Evolutionary conservation across 1,284 basidiomycete genomes (phyloP).

Genomic region (Melampsora americana): DNA sequence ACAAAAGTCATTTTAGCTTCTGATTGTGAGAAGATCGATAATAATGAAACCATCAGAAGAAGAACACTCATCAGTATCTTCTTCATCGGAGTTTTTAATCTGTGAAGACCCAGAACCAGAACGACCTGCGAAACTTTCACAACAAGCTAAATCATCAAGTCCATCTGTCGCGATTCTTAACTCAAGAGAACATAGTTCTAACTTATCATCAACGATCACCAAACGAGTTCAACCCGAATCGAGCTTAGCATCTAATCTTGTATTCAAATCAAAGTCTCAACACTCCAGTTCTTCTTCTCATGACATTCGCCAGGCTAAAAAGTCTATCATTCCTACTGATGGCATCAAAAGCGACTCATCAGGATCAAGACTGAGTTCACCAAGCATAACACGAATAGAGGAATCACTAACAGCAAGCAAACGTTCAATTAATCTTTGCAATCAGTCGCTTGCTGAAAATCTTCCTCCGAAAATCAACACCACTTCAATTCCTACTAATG

Average conservation of each 20-base stretch:
- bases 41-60: no score
- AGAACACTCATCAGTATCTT: not conserved
- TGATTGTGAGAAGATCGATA: no score
- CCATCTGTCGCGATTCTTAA: not conserved
- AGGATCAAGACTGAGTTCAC: not conserved
- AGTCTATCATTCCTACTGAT: not conserved
- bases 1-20: no score
- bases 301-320: no score
- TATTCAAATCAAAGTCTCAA: not conserved
- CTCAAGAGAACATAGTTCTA: not conserved
- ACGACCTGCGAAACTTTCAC: not conserved
- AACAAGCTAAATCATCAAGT: not conserved
- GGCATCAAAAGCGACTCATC: not conserved
- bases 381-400: not conserved
- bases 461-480: not conserved
- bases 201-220: not conserved
- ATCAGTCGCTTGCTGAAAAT: not conserved
- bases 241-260: not conserved
- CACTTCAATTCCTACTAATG: not conserved
- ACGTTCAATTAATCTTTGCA: not conserved
- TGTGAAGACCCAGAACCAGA: constrained; percentile 2
- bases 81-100: not conserved
- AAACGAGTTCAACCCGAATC: not conserved
- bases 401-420: not conserved
- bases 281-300: no score